Conservation (phyloP, 2,329 filamentous ascomycete species). For the Fusarium drepaniforme region DNA sequence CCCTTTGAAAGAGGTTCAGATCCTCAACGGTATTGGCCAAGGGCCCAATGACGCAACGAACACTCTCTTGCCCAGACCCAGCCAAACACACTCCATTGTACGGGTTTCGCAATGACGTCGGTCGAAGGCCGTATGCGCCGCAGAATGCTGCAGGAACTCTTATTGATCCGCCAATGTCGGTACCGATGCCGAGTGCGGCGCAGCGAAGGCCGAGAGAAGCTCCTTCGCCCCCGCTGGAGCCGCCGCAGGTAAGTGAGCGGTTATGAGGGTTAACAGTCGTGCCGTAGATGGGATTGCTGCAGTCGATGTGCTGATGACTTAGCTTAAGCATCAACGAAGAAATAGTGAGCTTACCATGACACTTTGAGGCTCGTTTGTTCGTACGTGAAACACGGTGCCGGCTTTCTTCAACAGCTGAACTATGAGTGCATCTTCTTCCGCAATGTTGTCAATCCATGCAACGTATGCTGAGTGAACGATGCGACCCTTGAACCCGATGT, state of each 20-base stretch:
- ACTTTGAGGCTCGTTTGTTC: constrained; percentile 73
- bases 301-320: constrained; percentile 39
- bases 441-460: constrained; percentile 18
- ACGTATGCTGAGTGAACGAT: constrained; percentile 23
- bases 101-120: constrained; percentile 50
- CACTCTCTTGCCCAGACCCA: constrained; percentile 47
- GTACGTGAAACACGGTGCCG: constrained; percentile 75
- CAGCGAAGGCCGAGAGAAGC: constrained; percentile 56
- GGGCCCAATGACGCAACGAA: constrained; percentile 22
- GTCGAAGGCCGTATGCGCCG: constrained; percentile 57
- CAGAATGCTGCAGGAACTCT: constrained; percentile 58
- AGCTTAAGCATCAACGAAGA: background rate
- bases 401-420: constrained; percentile 68
- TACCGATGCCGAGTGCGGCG: constrained; percentile 57
- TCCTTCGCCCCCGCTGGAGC: constrained; percentile 58
- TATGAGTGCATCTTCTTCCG: constrained; percentile 43
- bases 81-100: constrained; percentile 21
- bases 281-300: constrained; percentile 55
- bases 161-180: constrained; percentile 61
- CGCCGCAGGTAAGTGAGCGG: constrained; percentile 53
- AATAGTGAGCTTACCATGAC: background rate
- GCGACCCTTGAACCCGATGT: constrained; percentile 28
- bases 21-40: constrained; percentile 38
- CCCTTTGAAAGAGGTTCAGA: constrained; percentile 53
- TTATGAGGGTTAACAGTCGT: constrained; percentile 55